A percentile compares a stretch with the other conserved stretches of the same genome.
Conservation (phyloP, 2,329 filamentous ascomycete genomes). For the Endothia cerciana region DNA sequence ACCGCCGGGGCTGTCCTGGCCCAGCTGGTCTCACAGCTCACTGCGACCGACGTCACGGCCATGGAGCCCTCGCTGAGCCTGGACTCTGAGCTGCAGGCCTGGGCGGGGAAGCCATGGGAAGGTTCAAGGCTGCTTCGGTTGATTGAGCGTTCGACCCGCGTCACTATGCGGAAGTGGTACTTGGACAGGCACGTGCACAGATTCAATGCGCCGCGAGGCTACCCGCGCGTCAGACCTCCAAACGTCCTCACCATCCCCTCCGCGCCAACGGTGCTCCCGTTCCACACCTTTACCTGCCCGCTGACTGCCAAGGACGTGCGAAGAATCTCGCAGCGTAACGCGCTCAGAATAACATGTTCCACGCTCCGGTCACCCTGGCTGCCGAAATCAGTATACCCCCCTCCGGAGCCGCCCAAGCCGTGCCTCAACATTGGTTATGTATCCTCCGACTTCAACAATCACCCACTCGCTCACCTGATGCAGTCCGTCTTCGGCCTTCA, state of each 20-base stretch:
- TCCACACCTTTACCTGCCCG: constrained; percentile 96
- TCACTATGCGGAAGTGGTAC: constrained; percentile 85
- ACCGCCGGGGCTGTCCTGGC: constrained; percentile 61
- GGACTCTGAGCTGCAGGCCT: constrained; percentile 51
- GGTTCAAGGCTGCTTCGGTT: constrained; percentile 83
- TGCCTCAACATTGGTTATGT: constrained; percentile 93
- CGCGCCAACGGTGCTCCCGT: constrained; percentile 92
- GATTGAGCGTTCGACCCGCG: constrained; percentile 80
- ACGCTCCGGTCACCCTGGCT: constrained; percentile 89
- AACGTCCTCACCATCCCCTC: constrained; percentile 74
- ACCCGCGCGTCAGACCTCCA: constrained; percentile 77
- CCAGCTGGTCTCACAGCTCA: constrained; percentile 53
- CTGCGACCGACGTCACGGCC: constrained; percentile 42
- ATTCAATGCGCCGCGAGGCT: constrained; percentile 44
- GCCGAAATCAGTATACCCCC: constrained; percentile 77
- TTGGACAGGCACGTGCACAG: constrained; percentile 54
- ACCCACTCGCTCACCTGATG: constrained; percentile 96
- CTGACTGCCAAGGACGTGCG: constrained; percentile 90
- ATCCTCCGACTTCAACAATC: constrained; percentile 98
- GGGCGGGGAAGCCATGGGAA: constrained; percentile 83
- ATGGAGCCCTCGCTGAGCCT: constrained; percentile 42
- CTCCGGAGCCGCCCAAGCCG: constrained; percentile 79
- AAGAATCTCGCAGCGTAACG: constrained; percentile 93
- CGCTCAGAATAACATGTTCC: constrained; percentile 87
- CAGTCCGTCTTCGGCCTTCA: constrained; percentile 98